Evolutionary conservation across 768 basidiomycete species (phyloP), one percentile per base, ranked within the genome.

Genomic region (Zangia roseola): DNA sequence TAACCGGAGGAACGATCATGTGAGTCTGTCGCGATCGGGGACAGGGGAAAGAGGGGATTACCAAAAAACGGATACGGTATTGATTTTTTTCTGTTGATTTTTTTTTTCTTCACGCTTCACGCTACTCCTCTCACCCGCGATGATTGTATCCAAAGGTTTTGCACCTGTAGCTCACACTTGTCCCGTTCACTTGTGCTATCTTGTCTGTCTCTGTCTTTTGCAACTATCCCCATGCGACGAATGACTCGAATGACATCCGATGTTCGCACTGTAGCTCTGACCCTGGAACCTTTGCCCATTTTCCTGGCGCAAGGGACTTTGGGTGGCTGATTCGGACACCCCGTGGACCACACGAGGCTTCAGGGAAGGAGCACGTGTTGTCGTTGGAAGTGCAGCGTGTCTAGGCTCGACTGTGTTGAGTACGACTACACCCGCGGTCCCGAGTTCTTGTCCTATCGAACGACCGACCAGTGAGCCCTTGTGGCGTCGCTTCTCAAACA

Each of bases 131-230:
- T 46, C n/a, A 45, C 40, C 61, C 38, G 42, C 31, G 45, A 52
- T 58, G 64, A 53, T 42, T 54, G 56, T 66, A 50, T 51, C 43
- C 45, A 57, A 46, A 45, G 54, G 49, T 55, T 49, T 39, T 49
- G 49, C 53, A 47, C 33, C 43, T 28, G 14, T 51, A 40, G 24
- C 48, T 38, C 49, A 48, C 34, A 21, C 41, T 19, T 26, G 23
- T 38, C 41, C 51, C 10, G 26, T 47, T 51, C 35, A 21, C 39
- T 45, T 39, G 41, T 14, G 43, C 40, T 45, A 46, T 45, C 26
- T 36, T 54, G 43, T 48, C 38, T 45, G n/a, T 53, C 45, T 45
- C 47, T 43, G 50, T 41, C 39, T 17, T 42, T 49, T 36, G 46
- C 47, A 37, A 25, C 37, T 47, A 31, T 52, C 30, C 10, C 51